phyloP scores from a whole-genome alignment of 768 basidiomycete genomes.

The Hemileccinum impolitum region DNA sequence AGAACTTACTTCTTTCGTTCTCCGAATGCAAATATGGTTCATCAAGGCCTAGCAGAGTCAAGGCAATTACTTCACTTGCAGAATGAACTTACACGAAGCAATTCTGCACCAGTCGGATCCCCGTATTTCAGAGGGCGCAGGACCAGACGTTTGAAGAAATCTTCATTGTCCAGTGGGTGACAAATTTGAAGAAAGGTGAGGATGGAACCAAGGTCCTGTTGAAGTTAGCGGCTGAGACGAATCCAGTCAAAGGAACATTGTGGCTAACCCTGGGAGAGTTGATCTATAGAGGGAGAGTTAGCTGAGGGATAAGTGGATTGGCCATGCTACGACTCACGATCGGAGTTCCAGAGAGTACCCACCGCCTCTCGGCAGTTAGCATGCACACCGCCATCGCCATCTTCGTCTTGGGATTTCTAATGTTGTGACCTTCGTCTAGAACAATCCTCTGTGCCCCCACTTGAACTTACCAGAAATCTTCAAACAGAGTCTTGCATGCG shows the following conservation, averaged over 20 bases:
- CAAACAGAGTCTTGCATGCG: not conserved
- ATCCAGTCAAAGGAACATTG: not conserved
- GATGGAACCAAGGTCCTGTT: constrained; percentile 84
- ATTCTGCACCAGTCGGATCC: constrained; percentile 60
- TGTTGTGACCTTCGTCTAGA: constrained; percentile 85
- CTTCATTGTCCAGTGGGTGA: constrained; percentile 75
- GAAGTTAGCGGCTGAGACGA: not conserved
- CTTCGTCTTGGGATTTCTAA: constrained; percentile 85
- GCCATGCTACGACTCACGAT: constrained; percentile 55
- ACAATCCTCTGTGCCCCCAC: constrained; percentile 57
- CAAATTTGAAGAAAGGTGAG: constrained; percentile 86
- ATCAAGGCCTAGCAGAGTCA: constrained; percentile 56
- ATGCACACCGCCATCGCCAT: constrained; percentile 68
- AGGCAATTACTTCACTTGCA: not conserved
- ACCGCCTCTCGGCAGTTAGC: constrained; percentile 68
- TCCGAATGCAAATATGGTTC: constrained; percentile 73
- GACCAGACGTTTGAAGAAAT: constrained; percentile 77
- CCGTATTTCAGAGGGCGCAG: constrained; percentile 75
- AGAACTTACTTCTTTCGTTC: constrained; percentile 69
- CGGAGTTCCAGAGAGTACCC: constrained; percentile 83
- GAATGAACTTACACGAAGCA: constrained; percentile 54
- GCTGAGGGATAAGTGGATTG: not conserved
- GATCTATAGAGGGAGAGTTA: constrained; percentile 43
- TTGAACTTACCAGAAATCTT: not conserved
- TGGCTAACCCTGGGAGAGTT: constrained; percentile 65